Evolutionary conservation across 768 basidiomycete species (phyloP), one percentile per base, ranked within the genome.

Genomic region (Termitomyces bulborhizus): DNA sequence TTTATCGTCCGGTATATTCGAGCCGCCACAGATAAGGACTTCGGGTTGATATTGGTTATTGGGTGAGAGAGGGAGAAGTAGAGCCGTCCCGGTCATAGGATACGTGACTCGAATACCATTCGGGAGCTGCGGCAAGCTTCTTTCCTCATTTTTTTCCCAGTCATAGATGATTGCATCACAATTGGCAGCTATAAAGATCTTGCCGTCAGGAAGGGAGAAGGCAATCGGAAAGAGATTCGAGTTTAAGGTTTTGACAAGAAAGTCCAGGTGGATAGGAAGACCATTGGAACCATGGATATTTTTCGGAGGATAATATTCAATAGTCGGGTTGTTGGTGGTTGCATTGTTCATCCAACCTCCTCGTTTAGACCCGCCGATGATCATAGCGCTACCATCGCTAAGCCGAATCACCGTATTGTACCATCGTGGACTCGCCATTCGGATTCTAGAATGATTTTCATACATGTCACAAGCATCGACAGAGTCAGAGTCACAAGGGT

Each of bases 261-360:
- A 90, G 27, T 73, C 74, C 18, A 86, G 60, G n/a, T 68, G 64
- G 40, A 90, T 78, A 2, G 87, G 85, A 60, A 87, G 60, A 45
- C 90, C 90, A 42, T 83, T 80, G 3, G 79, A 84, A 15, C 77
- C 79, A 56, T 84, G 76, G 46, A 90, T 82, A 52, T 75, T 73
- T 67, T 93, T 93, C 1, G 91, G 86, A 31, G 92, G 92, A 66
- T 78, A 94, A 69, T 81, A 93, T 68, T 91, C 88, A 59, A 88
- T 68, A 0, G 88, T 90, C 3, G 90, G 89, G 64, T 91, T 91
- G 71, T 90, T 88, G 56, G 81, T 80, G 3, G 88, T 88, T 26
- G 73, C 78, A 54, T 91, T 92, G 65, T 91, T 91, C 59, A 90
- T 90, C 88, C 89, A 92, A 9, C 89, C 90, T 7, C 90, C 90